Conservation (phyloP, 2,329 filamentous ascomycete species). For the Fusarium concolor region DNA sequence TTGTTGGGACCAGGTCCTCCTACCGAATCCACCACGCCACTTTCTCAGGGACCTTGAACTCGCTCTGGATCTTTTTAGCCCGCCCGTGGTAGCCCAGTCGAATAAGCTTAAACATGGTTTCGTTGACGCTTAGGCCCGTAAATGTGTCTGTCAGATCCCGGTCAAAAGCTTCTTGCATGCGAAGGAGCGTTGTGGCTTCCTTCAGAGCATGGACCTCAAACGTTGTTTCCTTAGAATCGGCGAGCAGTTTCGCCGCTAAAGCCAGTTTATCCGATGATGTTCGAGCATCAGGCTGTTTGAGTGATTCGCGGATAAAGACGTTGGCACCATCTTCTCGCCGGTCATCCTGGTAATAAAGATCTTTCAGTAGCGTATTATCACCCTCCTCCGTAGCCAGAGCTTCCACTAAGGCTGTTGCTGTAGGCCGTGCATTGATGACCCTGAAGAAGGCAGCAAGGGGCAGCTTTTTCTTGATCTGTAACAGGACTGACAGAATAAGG, state of each 20-base stretch:
- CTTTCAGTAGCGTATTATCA: constrained; percentile 88
- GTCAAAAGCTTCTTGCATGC: constrained; percentile 88
- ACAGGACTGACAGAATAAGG: constrained; percentile 87
- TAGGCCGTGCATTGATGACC: constrained; percentile 84
- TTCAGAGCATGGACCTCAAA: constrained; percentile 81
- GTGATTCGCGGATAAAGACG: constrained; percentile 85
- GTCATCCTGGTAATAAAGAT: constrained; percentile 98
- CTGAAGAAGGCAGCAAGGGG: constrained; percentile 93
- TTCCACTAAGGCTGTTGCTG: constrained; percentile 91
- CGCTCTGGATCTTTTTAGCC: constrained; percentile 86
- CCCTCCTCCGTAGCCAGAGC: constrained; percentile 75
- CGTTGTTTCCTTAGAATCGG: constrained; percentile 82
- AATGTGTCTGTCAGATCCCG: constrained; percentile 83
- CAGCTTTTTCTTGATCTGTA: constrained; percentile 89
- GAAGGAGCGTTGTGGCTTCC: constrained; percentile 82
- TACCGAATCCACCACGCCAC: constrained; percentile 86
- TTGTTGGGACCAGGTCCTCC: constrained; percentile 44
- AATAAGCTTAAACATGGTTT: constrained; percentile 91
- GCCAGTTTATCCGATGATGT: constrained; percentile 86
- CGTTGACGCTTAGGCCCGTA: constrained; percentile 86
- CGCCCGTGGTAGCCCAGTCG: constrained; percentile 83
- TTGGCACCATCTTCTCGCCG: constrained; percentile 87
- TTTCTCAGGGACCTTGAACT: constrained; percentile 94
- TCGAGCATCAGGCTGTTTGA: constrained; percentile 76
- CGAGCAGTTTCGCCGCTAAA: constrained; percentile 83